Evolutionary conservation across 2,329 filamentous ascomycete species (phyloP).

Genomic region (Fusarium longipes): DNA sequence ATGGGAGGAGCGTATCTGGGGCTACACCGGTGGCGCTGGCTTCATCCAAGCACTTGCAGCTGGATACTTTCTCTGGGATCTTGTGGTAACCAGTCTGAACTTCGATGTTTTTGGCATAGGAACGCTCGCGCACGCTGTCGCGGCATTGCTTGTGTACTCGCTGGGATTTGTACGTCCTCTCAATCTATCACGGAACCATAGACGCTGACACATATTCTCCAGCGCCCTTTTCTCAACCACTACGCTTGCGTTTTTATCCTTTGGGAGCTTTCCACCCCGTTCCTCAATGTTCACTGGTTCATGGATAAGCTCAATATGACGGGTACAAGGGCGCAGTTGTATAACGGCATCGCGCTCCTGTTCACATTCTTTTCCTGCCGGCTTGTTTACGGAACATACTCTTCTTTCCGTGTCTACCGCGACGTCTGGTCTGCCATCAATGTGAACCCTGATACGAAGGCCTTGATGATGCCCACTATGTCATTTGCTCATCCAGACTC

Average conservation of each 20-base stretch:
- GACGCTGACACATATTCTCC: slow-evolving; percentile 12
- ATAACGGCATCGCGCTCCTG: slow-evolving; percentile 80
- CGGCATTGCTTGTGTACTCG: slow-evolving; percentile 78
- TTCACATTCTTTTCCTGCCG: slow-evolving; percentile 81
- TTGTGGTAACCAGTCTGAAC: slow-evolving; percentile 75
- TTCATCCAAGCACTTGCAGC: slow-evolving; percentile 81
- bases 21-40: slow-evolving; percentile 77
- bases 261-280: slow-evolving; percentile 87
- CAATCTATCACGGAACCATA: not conserved
- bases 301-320: slow-evolving; percentile 88
- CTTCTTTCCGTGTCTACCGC: slow-evolving; percentile 74
- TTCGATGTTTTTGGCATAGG: slow-evolving; percentile 79
- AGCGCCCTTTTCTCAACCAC: slow-evolving; percentile 88
- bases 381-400: slow-evolving; percentile 80
- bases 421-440: slow-evolving; percentile 71
- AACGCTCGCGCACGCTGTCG: slow-evolving; percentile 80
- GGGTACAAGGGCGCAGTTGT: slow-evolving; percentile 76
- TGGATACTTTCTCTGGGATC: slow-evolving; percentile 88
- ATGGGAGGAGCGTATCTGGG: slow-evolving; percentile 77
- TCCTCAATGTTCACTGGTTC: slow-evolving; percentile 92
- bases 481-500: slow-evolving; percentile 61
- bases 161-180: slow-evolving; percentile 78
- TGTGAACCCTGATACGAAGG: slow-evolving; percentile 52
- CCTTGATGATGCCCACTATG: slow-evolving; percentile 45
- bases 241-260: slow-evolving; percentile 85